A percentile compares a stretch with the other conserved stretches of the same genome.
These are phyloP conservation scores for Hypoxylon sp. DNA, from an alignment of 2,329 filamentous ascomycete genomes.

Conservation along the genomic window DNA sequence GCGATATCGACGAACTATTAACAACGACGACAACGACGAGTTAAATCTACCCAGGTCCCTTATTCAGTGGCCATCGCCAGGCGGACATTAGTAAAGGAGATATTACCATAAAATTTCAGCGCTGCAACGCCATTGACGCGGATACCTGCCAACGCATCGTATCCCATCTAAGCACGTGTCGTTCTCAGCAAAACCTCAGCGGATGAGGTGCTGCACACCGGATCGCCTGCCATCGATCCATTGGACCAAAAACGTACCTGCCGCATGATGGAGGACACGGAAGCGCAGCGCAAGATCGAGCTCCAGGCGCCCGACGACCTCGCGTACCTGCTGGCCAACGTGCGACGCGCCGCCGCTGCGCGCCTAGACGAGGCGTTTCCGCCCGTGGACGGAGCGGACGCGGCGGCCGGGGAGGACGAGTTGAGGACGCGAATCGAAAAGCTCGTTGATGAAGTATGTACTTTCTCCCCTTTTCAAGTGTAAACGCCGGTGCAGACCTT, in stretches of 20 bases:
- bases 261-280: constrained; percentile 26
- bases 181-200: no score
- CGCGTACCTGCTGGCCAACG: constrained; percentile 75
- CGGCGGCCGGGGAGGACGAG: constrained; percentile 60
- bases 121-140: not conserved
- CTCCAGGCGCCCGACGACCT: constrained; percentile 82
- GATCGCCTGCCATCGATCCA: no score
- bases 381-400: constrained; percentile 63
- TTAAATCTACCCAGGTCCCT: constrained; percentile 4
- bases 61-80: constrained; percentile 13
- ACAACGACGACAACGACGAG: constrained; percentile 15
- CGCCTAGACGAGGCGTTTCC: constrained; percentile 77
- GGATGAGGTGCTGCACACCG: no score
- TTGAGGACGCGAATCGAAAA: constrained; percentile 69
- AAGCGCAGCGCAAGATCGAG: constrained; percentile 76
- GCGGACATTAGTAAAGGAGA: constrained; percentile 1
- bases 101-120: not conserved
- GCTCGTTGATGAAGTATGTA: constrained; percentile 67
- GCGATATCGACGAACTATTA: constrained; percentile 5
- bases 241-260: not conserved
- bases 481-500: no score
- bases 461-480: no score
- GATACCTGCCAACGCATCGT: not conserved
- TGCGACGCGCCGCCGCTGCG: constrained; percentile 74
- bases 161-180: not conserved